Conservation (phyloP, 164 flowering plant genomes). For the Malania oleifera region DNA sequence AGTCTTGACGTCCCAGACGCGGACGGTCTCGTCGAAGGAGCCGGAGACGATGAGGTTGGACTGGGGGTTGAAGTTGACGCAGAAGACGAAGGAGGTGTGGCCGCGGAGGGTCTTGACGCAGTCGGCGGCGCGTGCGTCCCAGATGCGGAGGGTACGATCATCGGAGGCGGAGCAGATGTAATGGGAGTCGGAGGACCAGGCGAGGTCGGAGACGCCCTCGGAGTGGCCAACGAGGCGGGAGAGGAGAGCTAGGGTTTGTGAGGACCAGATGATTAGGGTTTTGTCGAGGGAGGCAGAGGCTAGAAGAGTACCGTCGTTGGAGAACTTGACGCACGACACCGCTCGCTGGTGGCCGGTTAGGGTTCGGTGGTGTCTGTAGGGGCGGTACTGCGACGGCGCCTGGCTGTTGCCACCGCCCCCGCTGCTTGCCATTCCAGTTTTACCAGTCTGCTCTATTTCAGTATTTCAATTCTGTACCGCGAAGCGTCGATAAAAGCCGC, state of each 20-base stretch:
- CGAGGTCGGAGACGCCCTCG: conserved; percentile 79
- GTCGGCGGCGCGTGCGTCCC: conserved; percentile 70
- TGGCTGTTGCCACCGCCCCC: conserved; percentile 12
- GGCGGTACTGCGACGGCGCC: conserved; percentile 34
- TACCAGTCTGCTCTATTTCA: too few species aligned
- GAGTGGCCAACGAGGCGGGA: conserved; percentile 73
- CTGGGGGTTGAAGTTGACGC: conserved; percentile 84
- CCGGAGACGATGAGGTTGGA: conserved; percentile 86
- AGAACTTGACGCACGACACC: conserved; percentile 85
- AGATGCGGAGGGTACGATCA: conserved; percentile 79
- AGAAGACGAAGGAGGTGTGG: conserved; percentile 77
- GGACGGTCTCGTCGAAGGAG: conserved; percentile 73
- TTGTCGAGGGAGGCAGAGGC: conserved; percentile 94
- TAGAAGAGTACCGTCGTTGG: conserved; percentile 75
- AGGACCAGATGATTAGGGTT: conserved; percentile 66
- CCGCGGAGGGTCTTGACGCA: conserved; percentile 79
- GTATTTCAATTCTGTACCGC: too few species aligned
- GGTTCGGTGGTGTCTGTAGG: conserved; percentile 54
- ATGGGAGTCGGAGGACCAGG: conserved; percentile 94
- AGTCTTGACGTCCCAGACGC: conserved; percentile 89
- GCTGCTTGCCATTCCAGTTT: conserved; percentile 22
- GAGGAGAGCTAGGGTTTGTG: conserved; percentile 40
- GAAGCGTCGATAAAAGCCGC: too few species aligned
- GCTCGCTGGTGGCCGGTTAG: conserved; percentile 61
- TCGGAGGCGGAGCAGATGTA: conserved; percentile 97